Evolutionary conservation across 345 rosid species (phyloP).

Genomic region (Ceriops tagal): DNA sequence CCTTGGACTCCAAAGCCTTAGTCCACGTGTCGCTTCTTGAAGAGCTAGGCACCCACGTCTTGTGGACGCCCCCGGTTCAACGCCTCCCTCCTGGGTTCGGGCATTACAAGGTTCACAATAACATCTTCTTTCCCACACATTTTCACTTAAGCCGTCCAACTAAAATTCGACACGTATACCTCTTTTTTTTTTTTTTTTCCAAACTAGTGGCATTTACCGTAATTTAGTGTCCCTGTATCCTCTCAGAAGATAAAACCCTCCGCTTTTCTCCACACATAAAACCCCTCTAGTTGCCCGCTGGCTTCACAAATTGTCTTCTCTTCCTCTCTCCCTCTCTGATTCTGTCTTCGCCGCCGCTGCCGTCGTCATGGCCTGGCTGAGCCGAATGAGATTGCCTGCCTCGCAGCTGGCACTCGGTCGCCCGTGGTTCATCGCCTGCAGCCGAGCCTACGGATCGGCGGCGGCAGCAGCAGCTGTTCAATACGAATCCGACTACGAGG

Average conservation of each 20-base stretch:
- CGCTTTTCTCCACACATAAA: neutral
- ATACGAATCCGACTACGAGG: slow-evolving; percentile 40
- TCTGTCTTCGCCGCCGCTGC: slow-evolving; percentile 28
- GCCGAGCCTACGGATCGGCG: slow-evolving; percentile 61
- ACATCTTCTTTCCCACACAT: neutral
- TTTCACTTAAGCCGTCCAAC: neutral
- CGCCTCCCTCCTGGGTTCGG: neutral
- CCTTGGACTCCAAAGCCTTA: neutral
- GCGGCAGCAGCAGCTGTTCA: slow-evolving; percentile 64
- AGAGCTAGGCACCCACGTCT: slow-evolving; percentile 4
- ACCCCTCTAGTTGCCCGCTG: neutral
- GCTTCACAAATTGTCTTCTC: neutral
- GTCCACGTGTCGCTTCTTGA: slow-evolving; percentile 4
- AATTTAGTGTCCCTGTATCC: slow-evolving; percentile 2
- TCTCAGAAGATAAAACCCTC: neutral
- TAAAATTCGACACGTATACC: neutral
- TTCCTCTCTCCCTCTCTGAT: neutral
- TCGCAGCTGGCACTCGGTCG: slow-evolving; percentile 22
- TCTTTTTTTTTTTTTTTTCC: accelerated
- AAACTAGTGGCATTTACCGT: slow-evolving; percentile 29
- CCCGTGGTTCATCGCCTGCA: neutral
- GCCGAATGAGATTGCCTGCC: slow-evolving; percentile 35
- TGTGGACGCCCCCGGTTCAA: slow-evolving; percentile 16
- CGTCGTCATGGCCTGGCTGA: slow-evolving; percentile 60
- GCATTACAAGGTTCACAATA: neutral